These are phyloP conservation scores for Xylogone sp. DNA, from an alignment of 2,329 filamentous ascomycete genomes.

Conservation along the genomic window DNA sequence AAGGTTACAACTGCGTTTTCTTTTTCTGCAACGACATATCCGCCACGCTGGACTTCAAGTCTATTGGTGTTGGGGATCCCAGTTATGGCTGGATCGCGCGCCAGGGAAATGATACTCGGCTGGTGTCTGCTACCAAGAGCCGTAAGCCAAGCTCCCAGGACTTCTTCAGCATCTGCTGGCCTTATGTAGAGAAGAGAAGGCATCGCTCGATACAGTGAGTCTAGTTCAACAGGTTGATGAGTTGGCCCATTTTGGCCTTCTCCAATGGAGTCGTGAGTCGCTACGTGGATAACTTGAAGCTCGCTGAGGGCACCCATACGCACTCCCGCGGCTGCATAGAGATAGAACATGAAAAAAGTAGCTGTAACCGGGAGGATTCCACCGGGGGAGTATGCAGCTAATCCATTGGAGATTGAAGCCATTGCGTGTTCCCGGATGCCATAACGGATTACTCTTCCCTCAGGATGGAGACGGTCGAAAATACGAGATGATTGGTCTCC, in stretches of 20 bases:
- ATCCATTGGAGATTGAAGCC: constrained; percentile 52
- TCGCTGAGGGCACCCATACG: constrained; percentile 55
- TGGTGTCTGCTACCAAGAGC: no score
- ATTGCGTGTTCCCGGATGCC: constrained; percentile 61
- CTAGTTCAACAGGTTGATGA: constrained; percentile 56
- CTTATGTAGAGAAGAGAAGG: constrained; percentile 58
- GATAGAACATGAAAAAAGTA: constrained; percentile 62
- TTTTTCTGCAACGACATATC: no score
- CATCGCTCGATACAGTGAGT: constrained; percentile 55
- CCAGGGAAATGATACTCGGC: no score
- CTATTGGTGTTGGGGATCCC: no score
- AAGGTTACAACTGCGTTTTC: no score
- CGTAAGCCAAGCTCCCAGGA: no score
- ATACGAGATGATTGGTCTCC: no score
- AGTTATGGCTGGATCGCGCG: no score
- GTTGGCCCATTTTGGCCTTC: constrained; percentile 58
- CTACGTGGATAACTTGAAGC: constrained; percentile 53
- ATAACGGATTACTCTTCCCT: constrained; percentile 55
- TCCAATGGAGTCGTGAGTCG: constrained; percentile 57
- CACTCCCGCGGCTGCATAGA: constrained; percentile 46
- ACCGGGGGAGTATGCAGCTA: constrained; percentile 52
- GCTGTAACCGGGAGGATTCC: constrained; percentile 56
- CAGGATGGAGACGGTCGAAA: constrained; percentile 51
- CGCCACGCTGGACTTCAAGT: no score
- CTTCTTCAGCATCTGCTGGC: no score